Evolutionary conservation across 2,329 filamentous ascomycete genomes (phyloP), one percentile per base, ranked within the genome.

Genomic region (Sporothrix dimorphospora): DNA sequence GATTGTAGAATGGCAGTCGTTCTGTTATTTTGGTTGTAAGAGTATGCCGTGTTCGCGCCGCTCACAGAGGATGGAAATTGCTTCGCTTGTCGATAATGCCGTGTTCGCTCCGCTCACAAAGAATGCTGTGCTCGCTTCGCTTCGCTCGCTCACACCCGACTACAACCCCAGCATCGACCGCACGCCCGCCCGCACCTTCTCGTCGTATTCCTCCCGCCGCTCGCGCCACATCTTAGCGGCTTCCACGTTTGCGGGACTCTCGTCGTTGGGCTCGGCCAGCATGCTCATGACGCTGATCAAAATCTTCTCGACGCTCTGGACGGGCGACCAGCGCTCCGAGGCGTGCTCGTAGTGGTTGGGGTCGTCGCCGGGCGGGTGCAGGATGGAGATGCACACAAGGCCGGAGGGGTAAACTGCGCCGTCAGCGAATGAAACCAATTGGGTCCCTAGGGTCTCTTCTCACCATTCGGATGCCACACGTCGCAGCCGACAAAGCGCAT

Each of bases 281-380:
- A 98, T 98, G 82, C 94, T 97, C 92, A 98, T 98, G 73, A 98
- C 95, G 65, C 91, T 94, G 72, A 98, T 94, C 76, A 98, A 86
- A 77, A 98, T 98, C 86, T 98, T 98, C 84, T 98, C 96, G 76
- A 98, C 95, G 73, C 92, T 96, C 84, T 98, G 96, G 75, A 98
- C 97, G 14, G 95, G 95, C 38, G 92, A 95, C 95, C 95, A 98
- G 75, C 95, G 91, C 85, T 98, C 96, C 1, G 92, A 94, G 8
- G 96, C 95, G 78, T 95, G 93, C 82, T 98, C 95, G 87, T 98
- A 98, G 85, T 97, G 94, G 84, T 98, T 98, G 71, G 96, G 96
- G 82, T 98, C 95, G 83, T 98, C 95, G 78, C 96, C 95, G 2
- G 95, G 95, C 3, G 95, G 92, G 82, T 98, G 95, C 1, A 98